These are phyloP conservation scores for Mycena latifolia DNA, from an alignment of 768 basidiomycete species.

Conservation along the genomic window DNA sequence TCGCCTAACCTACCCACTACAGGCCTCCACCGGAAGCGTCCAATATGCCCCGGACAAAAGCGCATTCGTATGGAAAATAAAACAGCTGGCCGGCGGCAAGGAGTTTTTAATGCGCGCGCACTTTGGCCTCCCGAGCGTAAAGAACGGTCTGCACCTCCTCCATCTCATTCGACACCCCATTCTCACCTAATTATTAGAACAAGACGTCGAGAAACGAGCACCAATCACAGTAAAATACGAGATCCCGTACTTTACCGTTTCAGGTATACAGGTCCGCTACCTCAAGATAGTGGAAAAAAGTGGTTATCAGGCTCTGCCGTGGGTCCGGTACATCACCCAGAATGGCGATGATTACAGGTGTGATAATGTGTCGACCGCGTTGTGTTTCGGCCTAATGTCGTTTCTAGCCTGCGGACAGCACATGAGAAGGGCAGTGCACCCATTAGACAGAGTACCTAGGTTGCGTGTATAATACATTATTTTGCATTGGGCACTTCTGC, in stretches of 20 bases:
- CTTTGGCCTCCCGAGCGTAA: conserved; percentile 95
- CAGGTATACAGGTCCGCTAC: conserved; percentile 97
- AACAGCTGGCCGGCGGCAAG: conserved; percentile 94
- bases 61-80: conserved; percentile 99
- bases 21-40: conserved; percentile 96
- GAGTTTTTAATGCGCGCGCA: conserved; percentile 99
- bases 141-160: conserved; percentile 73
- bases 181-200: conserved; percentile 48
- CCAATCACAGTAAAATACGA: conserved; percentile 98
- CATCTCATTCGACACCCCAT: neutral
- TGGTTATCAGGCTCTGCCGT: conserved; percentile 95
- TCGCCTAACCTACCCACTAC: conserved; percentile 1
- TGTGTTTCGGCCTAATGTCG: neutral
- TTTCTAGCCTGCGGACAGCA: conserved; percentile 74
- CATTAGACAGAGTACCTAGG: conserved; percentile 54
- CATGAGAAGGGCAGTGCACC: conserved; percentile 80
- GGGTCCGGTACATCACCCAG: conserved; percentile 96
- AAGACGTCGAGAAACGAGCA: conserved; percentile 89
- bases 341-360: conserved; percentile 94
- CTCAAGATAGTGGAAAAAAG: conserved; percentile 99
- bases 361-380: conserved; percentile 12
- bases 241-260: conserved; percentile 98
- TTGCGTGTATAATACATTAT: conserved; percentile 11
- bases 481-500: too few relatives aligned
- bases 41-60: conserved; percentile 99